Evolutionary conservation across 306 rosid genomes (phyloP), one percentile per base, ranked within the genome.

Genomic region (Comarum palustre): DNA sequence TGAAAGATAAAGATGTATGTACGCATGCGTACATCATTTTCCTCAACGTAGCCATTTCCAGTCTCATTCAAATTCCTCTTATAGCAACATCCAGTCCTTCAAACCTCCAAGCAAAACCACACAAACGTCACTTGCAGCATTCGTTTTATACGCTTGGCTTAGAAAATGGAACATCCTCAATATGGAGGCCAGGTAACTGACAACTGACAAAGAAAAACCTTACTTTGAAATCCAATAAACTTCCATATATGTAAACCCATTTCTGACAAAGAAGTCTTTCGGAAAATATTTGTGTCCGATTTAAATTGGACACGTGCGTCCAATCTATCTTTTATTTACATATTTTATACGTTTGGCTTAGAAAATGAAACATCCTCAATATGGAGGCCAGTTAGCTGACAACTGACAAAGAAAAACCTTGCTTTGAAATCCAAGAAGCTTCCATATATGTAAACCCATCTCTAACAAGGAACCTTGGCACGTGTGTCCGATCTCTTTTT

Each of bases 251-350:
- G n/a, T 54, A 69, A 85, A 50, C 1, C 31, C 31, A 73, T 69
- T 55, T 82, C 77, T 71, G 52, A 67, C 84, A 63, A 66, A 41
- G 72, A 79, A 79, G 80, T 84, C 74, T n/a, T n/a, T n/a, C n/a
- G n/a, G n/a, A n/a, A n/a, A n/a, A n/a, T n/a, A n/a, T n/a, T n/a
- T n/a, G n/a, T n/a, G n/a, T n/a, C n/a, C n/a, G n/a, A n/a, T n/a
- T n/a, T n/a, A n/a, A n/a, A n/a, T n/a, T n/a, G n/a, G n/a, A n/a
- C n/a, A n/a, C n/a, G n/a, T n/a, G n/a, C n/a, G n/a, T n/a, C n/a
- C n/a, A n/a, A n/a, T n/a, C n/a, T n/a, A n/a, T n/a, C n/a, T n/a
- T n/a, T n/a, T n/a, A n/a, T n/a, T n/a, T n/a, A n/a, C n/a, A n/a
- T n/a, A n/a, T n/a, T n/a, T n/a, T 8, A 9, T 36, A 4, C 31